Evolutionary conservation across 2,329 filamentous ascomycete species (phyloP).

Genomic region (Teratosphaeria destructans): DNA sequence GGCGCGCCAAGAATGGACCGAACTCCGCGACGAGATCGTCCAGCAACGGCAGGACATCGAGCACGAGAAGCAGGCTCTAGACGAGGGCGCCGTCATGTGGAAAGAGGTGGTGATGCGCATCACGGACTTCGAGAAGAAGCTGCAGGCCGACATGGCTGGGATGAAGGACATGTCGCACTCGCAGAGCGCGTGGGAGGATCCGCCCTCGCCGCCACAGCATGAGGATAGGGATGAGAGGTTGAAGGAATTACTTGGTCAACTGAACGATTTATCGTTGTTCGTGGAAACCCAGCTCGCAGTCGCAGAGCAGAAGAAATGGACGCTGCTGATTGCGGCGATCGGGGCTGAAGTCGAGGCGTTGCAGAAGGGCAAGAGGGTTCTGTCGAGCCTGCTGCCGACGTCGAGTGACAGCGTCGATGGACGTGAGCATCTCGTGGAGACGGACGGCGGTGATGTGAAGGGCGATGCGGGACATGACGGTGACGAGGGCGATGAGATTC

Average conservation of each 20-base stretch:
- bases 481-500: constrained; percentile 17
- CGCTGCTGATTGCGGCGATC: constrained; percentile 62
- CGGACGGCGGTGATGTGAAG: background rate
- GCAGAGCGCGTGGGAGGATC: constrained; percentile 21
- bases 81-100: constrained; percentile 60
- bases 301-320: constrained; percentile 58
- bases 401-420: background rate
- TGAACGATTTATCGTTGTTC: constrained; percentile 46
- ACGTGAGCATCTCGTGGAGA: background rate
- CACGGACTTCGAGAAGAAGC: constrained; percentile 52
- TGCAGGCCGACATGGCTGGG: constrained; percentile 46
- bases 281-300: constrained; percentile 45
- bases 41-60: constrained; percentile 47
- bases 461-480: background rate
- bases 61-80: constrained; percentile 53
- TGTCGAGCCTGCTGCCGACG: constrained; percentile 32
- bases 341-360: constrained; percentile 64
- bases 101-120: constrained; percentile 50
- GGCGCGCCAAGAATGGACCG: constrained; percentile 61
- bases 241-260: constrained; percentile 38
- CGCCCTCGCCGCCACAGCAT: constrained; percentile 3
- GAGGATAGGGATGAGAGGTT: constrained; percentile 14
- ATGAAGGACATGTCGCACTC: constrained; percentile 7
- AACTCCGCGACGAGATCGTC: constrained; percentile 49
- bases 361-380: constrained; percentile 47